Evolutionary conservation across 106 monocot species (phyloP).

Genomic region (Dioscorea alata): DNA sequence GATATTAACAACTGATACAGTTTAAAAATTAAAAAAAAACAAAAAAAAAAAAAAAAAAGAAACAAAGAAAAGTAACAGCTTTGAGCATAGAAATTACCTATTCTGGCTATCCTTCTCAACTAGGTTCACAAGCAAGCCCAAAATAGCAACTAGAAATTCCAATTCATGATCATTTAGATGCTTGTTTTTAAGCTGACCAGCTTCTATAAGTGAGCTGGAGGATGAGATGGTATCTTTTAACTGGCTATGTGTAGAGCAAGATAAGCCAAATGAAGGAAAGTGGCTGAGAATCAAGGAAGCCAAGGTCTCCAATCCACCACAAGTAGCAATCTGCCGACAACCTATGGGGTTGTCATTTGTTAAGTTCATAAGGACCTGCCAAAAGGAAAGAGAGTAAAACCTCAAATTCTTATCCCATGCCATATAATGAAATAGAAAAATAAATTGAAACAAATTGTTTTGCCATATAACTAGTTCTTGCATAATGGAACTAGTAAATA

Average conservation of each 20-base stretch:
- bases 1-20: too few species aligned
- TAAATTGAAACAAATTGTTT: too few species aligned
- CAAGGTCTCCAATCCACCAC: constrained; percentile 83
- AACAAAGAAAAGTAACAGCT: not conserved
- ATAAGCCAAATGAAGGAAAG: constrained; percentile 79
- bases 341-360: constrained; percentile 92
- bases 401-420: not conserved
- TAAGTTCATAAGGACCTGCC: constrained; percentile 97
- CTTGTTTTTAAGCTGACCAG: constrained; percentile 22
- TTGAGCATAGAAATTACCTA: constrained; percentile 42
- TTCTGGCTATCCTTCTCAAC: constrained; percentile 93
- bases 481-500: too few species aligned
- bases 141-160: constrained; percentile 94
- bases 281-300: constrained; percentile 73
- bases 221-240: constrained; percentile 19
- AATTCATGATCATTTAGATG: constrained; percentile 70
- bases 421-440: not conserved
- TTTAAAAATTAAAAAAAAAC: not conserved
- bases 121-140: constrained; percentile 98
- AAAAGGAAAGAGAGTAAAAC: constrained; percentile 7
- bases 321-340: constrained; percentile 82
- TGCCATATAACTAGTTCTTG: too few species aligned
- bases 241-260: constrained; percentile 12
- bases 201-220: constrained; percentile 11
- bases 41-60: too few species aligned